Evolutionary conservation across 1,139 yeast species (phyloP).

Genomic region (Scheffersomyces segobiensis): DNA sequence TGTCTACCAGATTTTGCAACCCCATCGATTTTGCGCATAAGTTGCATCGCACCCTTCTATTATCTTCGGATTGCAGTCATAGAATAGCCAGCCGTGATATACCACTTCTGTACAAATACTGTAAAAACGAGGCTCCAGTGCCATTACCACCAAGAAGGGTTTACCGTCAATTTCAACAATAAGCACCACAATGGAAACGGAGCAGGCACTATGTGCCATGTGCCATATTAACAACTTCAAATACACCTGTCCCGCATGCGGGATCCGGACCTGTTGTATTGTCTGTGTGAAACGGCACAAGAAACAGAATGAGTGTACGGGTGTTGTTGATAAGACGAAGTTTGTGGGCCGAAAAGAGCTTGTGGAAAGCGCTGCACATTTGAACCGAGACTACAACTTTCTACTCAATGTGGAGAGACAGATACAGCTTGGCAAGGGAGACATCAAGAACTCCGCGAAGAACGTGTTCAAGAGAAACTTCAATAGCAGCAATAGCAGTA

Average conservation of each 20-base stretch:
- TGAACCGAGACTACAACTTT: constrained; percentile 85
- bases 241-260: constrained; percentile 88
- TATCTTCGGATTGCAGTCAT: neutral
- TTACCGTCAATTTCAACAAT: neutral
- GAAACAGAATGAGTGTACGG: constrained; percentile 60
- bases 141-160: neutral
- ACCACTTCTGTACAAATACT: neutral
- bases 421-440: constrained; percentile 52
- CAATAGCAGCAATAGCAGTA: constrained; percentile 14
- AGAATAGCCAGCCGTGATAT: neutral
- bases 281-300: constrained; percentile 76
- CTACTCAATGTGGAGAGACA: constrained; percentile 60
- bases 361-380: constrained; percentile 31
- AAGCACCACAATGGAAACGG: constrained; percentile 1
- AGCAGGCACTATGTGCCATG: constrained; percentile 41
- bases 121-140: neutral
- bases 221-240: constrained; percentile 51
- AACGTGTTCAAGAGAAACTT: constrained; percentile 36
- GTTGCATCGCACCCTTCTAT: neutral
- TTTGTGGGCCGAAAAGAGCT: constrained; percentile 53
- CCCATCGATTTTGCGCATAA: neutral
- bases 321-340: constrained; percentile 60
- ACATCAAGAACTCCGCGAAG: constrained; percentile 39
- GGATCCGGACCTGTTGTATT: constrained; percentile 64
- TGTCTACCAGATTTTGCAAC: neutral